These are phyloP conservation scores for Apophysomyces ossiformis DNA, from an alignment of 371 early-diverging fungal genomes.

Conservation along the genomic window DNA sequence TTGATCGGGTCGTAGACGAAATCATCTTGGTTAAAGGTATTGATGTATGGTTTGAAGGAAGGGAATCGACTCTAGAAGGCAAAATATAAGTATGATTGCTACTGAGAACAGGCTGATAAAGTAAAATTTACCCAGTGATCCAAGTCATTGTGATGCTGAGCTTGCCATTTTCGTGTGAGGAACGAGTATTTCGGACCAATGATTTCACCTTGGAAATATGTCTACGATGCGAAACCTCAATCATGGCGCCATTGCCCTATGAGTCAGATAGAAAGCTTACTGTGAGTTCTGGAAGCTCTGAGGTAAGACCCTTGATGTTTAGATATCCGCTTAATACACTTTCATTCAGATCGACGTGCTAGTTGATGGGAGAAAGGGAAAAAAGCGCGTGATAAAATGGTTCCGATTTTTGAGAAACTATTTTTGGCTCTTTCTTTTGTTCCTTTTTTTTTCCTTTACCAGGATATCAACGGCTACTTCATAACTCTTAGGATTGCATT, in stretches of 20 bases:
- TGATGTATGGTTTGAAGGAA: conserved; percentile 64
- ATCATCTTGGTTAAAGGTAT: conserved; percentile 71
- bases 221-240: conserved; percentile 31
- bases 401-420: too few relatives aligned
- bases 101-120: not conserved
- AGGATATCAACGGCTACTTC: conserved; percentile 74
- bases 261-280: conserved; percentile 19
- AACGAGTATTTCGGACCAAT: conserved; percentile 82
- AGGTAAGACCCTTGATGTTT: conserved; percentile 73
- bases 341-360: conserved; percentile 73
- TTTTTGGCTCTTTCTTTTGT: not conserved
- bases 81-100: not conserved
- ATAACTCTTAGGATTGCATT: conserved; percentile 62
- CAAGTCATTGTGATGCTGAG: conserved; percentile 73
- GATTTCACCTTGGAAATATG: conserved; percentile 86
- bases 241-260: not conserved
- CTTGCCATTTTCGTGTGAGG: conserved; percentile 87
- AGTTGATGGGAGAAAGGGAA: not conserved
- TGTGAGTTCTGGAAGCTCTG: conserved; percentile 62
- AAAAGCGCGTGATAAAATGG: not conserved
- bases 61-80: conserved; percentile 60
- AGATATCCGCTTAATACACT: conserved; percentile 79
- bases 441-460: conserved; percentile 39
- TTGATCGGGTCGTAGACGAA: conserved; percentile 72
- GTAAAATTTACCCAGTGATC: conserved; percentile 76